phyloP scores from a whole-genome alignment of 75 land plant species.

The Selaginella tamariscina region DNA sequence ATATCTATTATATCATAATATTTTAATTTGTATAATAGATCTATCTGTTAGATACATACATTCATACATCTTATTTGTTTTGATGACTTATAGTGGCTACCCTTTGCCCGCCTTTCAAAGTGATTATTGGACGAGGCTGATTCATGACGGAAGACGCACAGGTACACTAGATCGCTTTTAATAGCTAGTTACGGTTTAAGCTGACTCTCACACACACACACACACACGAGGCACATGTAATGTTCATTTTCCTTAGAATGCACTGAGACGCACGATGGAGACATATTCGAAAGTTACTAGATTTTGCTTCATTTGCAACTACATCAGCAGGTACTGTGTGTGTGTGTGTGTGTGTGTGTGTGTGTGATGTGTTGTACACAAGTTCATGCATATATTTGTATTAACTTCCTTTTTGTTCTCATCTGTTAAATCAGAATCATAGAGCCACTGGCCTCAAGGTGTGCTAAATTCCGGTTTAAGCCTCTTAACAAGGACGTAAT shows the following conservation, averaged over 20 bases:
- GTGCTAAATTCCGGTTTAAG: constrained; percentile 96
- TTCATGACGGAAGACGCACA: constrained; percentile 99
- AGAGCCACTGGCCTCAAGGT: constrained; percentile 95
- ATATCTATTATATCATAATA: no score
- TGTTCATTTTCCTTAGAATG: constrained; percentile 46
- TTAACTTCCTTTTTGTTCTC: neutral
- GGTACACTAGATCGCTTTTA: constrained; percentile 22
- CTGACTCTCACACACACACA: no score
- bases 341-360: no score
- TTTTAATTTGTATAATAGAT: no score
- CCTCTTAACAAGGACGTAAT: constrained; percentile 73
- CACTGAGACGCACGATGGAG: constrained; percentile 94
- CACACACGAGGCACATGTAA: neutral
- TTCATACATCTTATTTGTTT: neutral
- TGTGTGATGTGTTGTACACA: no score
- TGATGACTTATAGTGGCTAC: constrained; percentile 51
- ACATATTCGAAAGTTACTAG: constrained; percentile 94
- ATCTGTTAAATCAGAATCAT: constrained; percentile 50
- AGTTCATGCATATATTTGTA: no score
- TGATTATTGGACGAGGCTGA: constrained; percentile 97
- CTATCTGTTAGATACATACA: no score
- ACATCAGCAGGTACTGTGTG: constrained; percentile 87
- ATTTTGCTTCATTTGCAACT: constrained; percentile 94
- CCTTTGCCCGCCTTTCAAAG: constrained; percentile 94
- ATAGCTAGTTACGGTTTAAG: no score